A percentile compares a stretch with the other conserved stretches of the same genome.
Evolutionary conservation across 2,329 filamentous ascomycete genomes (phyloP).

Genomic region (Diaporthe sp.): DNA sequence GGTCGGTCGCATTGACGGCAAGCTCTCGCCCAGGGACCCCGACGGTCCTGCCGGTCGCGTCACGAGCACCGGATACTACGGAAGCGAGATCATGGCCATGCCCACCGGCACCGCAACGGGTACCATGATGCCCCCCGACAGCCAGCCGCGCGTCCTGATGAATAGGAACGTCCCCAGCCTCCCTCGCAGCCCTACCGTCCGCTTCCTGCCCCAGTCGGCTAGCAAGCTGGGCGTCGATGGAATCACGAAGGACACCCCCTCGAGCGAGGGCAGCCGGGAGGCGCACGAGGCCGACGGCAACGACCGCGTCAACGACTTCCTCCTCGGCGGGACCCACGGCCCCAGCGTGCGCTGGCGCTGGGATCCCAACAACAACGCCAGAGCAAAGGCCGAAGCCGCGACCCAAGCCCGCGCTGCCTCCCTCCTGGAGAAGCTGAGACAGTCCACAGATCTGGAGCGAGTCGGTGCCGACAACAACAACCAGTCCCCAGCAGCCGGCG

Average conservation of each 20-base stretch:
- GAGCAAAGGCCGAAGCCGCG: no score
- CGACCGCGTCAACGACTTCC: constrained; percentile 30
- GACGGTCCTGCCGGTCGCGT: constrained; percentile 30
- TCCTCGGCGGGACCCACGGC: neutral
- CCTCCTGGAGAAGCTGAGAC: neutral
- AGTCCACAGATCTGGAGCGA: neutral
- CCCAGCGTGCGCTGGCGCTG: no score
- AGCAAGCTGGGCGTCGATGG: constrained; percentile 33
- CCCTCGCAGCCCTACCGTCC: constrained; percentile 30
- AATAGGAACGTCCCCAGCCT: constrained; percentile 1
- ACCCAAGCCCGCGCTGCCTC: neutral
- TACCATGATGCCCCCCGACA: neutral
- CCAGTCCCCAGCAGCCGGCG: neutral
- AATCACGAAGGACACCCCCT: neutral
- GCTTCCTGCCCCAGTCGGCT: constrained; percentile 14
- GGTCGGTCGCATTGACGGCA: constrained; percentile 36
- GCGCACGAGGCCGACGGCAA: neutral
- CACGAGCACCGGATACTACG: constrained; percentile 27
- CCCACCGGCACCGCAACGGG: neutral
- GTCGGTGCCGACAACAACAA: neutral
- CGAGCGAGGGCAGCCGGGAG: constrained; percentile 23
- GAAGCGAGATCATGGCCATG: constrained; percentile 35
- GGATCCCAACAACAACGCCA: neutral
- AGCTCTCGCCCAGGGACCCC: constrained; percentile 29
- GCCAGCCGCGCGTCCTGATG: neutral